These are phyloP conservation scores for Hymenoscyphus infarciens DNA, from an alignment of 2,329 filamentous ascomycete species.

Conservation along the genomic window DNA sequence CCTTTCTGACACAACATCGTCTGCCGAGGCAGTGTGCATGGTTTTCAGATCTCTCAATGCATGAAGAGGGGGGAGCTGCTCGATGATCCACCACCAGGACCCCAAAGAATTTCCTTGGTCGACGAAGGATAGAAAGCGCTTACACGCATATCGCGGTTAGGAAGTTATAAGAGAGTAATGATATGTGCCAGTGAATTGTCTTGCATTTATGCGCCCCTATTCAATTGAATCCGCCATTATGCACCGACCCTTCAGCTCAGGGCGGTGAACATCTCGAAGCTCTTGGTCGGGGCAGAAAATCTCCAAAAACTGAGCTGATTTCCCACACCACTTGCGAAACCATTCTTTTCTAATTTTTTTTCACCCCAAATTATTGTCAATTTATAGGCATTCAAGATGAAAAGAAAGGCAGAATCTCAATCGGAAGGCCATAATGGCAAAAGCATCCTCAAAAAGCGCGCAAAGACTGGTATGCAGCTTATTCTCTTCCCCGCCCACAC, in stretches of 20 bases:
- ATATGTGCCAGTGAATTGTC: conserved; percentile 8
- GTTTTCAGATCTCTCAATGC: no score
- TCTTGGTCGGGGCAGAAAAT: conserved; percentile 16
- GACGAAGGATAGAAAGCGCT: conserved; percentile 20
- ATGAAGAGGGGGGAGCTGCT: background rate
- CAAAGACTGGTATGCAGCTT: conserved; percentile 40
- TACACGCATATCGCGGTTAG: conserved; percentile 28
- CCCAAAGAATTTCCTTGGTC: conserved; percentile 9
- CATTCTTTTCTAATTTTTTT: conserved; percentile 7
- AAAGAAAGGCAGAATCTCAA: conserved; percentile 55
- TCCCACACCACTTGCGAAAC: conserved; percentile 12
- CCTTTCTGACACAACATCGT: background rate
- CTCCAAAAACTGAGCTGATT: conserved; percentile 21
- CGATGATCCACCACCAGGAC: conserved; percentile 10
- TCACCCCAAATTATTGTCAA: conserved; percentile 8
- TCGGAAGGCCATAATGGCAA: conserved; percentile 39
- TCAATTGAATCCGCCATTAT: conserved; percentile 12
- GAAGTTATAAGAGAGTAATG: conserved; percentile 11
- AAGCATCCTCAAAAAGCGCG: conserved; percentile 49
- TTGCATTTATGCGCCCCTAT: conserved; percentile 18
- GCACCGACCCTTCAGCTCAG: background rate
- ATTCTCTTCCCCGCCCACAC: conserved; percentile 12
- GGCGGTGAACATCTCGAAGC: conserved; percentile 14
- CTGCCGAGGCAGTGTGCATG: no score
- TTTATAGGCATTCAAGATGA: conserved; percentile 42